These are phyloP conservation scores for Suillus spraguei DNA, from an alignment of 768 basidiomycete species.

Conservation along the genomic window DNA sequence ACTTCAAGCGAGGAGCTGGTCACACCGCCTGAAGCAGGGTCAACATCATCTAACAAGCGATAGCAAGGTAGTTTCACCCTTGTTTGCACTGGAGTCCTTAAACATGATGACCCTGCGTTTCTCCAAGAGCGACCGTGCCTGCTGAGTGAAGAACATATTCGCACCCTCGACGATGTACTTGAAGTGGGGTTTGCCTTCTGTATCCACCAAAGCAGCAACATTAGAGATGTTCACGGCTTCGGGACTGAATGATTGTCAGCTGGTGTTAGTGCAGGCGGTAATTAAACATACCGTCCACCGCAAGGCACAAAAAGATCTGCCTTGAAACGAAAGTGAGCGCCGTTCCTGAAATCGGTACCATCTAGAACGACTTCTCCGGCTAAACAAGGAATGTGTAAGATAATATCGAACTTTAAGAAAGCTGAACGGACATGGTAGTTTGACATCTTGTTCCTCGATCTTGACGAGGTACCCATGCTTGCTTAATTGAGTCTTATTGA, in stretches of 20 bases:
- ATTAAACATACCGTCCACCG: conserved; percentile 70
- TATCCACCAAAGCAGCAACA: conserved; percentile 83
- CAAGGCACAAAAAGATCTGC: conserved; percentile 97
- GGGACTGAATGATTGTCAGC: conserved; percentile 46
- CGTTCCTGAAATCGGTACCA: conserved; percentile 96
- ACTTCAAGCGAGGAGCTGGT: conserved; percentile 97
- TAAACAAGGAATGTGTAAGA: conserved; percentile 32
- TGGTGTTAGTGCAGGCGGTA: background rate
- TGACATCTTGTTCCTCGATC: conserved; percentile 92
- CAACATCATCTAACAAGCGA: background rate
- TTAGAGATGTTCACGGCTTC: conserved; percentile 98
- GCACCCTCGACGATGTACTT: conserved; percentile 97
- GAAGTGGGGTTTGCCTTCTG: conserved; percentile 96
- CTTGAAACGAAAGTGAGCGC: conserved; percentile 94
- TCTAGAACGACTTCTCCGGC: conserved; percentile 92
- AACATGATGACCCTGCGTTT: conserved; percentile 91
- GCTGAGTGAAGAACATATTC: conserved; percentile 96
- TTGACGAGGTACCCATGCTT: conserved; percentile 93
- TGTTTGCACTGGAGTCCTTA: conserved; percentile 97
- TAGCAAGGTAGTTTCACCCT: conserved; percentile 49
- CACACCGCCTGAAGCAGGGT: conserved; percentile 69
- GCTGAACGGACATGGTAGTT: conserved; percentile 76
- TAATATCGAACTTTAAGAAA: background rate
- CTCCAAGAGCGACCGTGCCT: conserved; percentile 91
- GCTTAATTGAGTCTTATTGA: conserved; percentile 83